Base-by-base conservation (phyloP, 768 basidiomycete species). In the Pleurotus sapidus region DNA sequence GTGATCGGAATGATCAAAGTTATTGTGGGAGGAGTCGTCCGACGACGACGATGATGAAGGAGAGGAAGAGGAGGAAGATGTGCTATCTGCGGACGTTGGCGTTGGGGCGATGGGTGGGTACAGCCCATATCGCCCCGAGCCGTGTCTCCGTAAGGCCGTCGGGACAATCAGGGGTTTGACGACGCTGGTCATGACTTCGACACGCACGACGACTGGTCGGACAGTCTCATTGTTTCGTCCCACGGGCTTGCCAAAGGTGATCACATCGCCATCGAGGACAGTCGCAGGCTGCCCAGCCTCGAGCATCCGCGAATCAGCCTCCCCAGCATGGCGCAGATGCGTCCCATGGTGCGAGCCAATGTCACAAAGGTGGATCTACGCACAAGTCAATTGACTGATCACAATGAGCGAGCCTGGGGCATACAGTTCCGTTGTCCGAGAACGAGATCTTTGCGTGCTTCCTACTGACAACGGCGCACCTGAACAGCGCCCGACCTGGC, bases 171-270 rank as follows among this genome's bases (percentile, higher is more conserved):
- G 30, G 5, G 25, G 43, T 47, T 57, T 40, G 46, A 43, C 45
- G 5, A 15, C 23, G 37, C 2, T 18, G 15, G 9, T 27, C 14
- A 46, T 14, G 39, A 91, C 70, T 67, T 86, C 79, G 37, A 90
- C 77, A 23, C 82, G 78, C 43, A 75, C 85, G 20, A 82, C 80
- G 42, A 91, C 74, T 11, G 89, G 89, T 3, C 76, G 74, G 27
- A 91, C 89, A 24, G 78, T 70, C 53, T 81, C 81, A 20, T 80
- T 77, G 48, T 82, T 81, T 59, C 81, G 80, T 38, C 84, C 86
- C 1, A 93, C 90, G 4, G 78, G 73, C 71, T 91, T 92, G 62
- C 90, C 90, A 64, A 93, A 89, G 2, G 88, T 91, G 57, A 93
- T 63, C 30, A 82, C 68, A 65, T 91, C 90, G 58, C 88, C 88